Conservation (phyloP, 768 basidiomycete species). For the Boletus eberwhitei region DNA sequence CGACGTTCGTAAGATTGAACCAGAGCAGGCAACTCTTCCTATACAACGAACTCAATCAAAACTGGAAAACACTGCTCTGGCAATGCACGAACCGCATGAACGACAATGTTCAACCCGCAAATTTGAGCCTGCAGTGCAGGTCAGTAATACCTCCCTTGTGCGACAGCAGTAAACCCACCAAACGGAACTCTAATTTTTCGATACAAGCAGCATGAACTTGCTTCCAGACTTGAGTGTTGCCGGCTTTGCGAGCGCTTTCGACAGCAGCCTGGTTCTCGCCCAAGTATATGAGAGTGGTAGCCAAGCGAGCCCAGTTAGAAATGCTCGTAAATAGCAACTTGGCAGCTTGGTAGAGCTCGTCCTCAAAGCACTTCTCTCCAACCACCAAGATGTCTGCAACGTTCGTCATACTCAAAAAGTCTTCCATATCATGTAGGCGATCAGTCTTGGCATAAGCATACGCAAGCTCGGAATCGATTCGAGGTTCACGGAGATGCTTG, state of each 20-base stretch:
- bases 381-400: slow-evolving; percentile 96
- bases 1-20: slow-evolving; percentile 84
- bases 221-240: slow-evolving; percentile 99
- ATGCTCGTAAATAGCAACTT: slow-evolving; percentile 95
- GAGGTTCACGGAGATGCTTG: slow-evolving; percentile 93
- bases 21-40: slow-evolving; percentile 76
- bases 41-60: slow-evolving; percentile 2
- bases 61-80: slow-evolving; percentile 3
- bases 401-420: slow-evolving; percentile 97
- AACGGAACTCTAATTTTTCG: slow-evolving; percentile 93
- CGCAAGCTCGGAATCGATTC: slow-evolving; percentile 96
- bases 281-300: slow-evolving; percentile 97
- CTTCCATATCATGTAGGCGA: slow-evolving; percentile 98
- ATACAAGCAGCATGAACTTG: slow-evolving; percentile 98
- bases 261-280: slow-evolving; percentile 98
- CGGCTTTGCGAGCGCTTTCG: slow-evolving; percentile 98
- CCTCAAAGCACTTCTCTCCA: slow-evolving; percentile 99
- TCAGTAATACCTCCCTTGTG: slow-evolving; percentile 4
- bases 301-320: slow-evolving; percentile 97
- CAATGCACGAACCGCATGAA: slow-evolving; percentile 60
- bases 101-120: slow-evolving; percentile 96
- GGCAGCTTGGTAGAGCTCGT: slow-evolving; percentile 95
- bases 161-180: slow-evolving; percentile 44
- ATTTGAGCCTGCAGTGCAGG: slow-evolving; percentile 73
- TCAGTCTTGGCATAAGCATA: slow-evolving; percentile 99